Conservation (phyloP, 2,329 filamentous ascomycete species). For the Colletotrichum lindemuthianum region DNA sequence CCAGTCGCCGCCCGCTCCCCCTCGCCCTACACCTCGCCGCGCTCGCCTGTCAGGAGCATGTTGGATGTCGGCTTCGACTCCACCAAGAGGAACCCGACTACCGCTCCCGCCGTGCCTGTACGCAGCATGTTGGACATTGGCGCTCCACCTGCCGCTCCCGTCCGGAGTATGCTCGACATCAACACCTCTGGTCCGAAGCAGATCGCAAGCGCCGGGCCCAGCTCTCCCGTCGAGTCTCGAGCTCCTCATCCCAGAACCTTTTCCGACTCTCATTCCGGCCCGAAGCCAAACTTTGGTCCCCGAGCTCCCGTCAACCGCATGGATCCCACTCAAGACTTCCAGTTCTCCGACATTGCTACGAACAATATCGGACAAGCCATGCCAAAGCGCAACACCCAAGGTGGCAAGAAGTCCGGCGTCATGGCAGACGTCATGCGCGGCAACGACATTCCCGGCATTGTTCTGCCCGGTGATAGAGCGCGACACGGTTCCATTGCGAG, state of each 20-base stretch:
- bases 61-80: constrained; percentile 65
- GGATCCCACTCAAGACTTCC: constrained; percentile 60
- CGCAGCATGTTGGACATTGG: constrained; percentile 74
- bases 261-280: constrained; percentile 59
- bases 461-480: constrained; percentile 57
- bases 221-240: constrained; percentile 55
- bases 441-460: constrained; percentile 59
- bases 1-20: constrained; percentile 54
- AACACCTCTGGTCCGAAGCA: constrained; percentile 48
- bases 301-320: constrained; percentile 40
- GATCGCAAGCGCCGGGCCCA: constrained; percentile 53
- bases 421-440: constrained; percentile 66
- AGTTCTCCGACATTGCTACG: constrained; percentile 69
- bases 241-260: constrained; percentile 59
- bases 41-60: constrained; percentile 76
- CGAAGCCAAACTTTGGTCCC: constrained; percentile 58
- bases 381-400: constrained; percentile 63
- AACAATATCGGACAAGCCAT: constrained; percentile 59
- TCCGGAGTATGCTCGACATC: constrained; percentile 65
- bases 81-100: constrained; percentile 48
- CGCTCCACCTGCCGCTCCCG: constrained; percentile 49
- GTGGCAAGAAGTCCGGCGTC: constrained; percentile 48
- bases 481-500: constrained; percentile 52
- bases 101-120: constrained; percentile 58
- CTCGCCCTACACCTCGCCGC: constrained; percentile 66